Conservation (phyloP, 345 rosid species). For the Clarkia xantiana region DNA sequence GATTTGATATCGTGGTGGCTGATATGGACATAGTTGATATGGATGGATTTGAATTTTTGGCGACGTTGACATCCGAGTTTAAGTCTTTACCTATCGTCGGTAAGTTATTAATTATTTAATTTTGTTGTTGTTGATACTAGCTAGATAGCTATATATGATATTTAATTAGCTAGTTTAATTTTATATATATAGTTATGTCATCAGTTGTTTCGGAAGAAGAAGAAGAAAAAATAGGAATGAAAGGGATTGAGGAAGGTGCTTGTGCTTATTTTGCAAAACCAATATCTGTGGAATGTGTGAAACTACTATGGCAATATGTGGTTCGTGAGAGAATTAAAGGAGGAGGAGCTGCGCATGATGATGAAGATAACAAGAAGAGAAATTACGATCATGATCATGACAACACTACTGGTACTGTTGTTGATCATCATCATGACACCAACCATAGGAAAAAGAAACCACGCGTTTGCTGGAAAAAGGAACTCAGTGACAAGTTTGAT, state of each 20-base stretch:
- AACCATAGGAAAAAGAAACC: background rate
- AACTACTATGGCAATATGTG: slow-evolving; percentile 8
- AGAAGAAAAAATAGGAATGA: background rate
- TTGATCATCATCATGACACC: no score
- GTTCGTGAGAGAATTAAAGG: background rate
- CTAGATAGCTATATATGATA: no score
- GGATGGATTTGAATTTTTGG: slow-evolving; percentile 8
- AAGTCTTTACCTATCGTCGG: slow-evolving; percentile 3
- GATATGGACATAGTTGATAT: slow-evolving; percentile 8
- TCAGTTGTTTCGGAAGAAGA: slow-evolving; percentile 3
- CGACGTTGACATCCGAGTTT: background rate
- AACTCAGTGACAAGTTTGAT: slow-evolving; percentile 1
- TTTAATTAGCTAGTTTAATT: background rate
- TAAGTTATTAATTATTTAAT: background rate
- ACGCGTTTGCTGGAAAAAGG: background rate
- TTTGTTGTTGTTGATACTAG: no score
- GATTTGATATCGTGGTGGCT: slow-evolving; percentile 6
- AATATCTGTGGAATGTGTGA: background rate
- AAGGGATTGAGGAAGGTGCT: slow-evolving; percentile 6
- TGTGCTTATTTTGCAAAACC: slow-evolving; percentile 8
- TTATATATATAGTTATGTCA: background rate
- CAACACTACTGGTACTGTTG: background rate
- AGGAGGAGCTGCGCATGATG: no score
- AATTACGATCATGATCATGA: background rate
- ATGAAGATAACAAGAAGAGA: background rate